Evolutionary conservation across 2,329 filamentous ascomycete species (phyloP), one percentile per base, ranked within the genome.

Genomic region (Didymella pinodella): DNA sequence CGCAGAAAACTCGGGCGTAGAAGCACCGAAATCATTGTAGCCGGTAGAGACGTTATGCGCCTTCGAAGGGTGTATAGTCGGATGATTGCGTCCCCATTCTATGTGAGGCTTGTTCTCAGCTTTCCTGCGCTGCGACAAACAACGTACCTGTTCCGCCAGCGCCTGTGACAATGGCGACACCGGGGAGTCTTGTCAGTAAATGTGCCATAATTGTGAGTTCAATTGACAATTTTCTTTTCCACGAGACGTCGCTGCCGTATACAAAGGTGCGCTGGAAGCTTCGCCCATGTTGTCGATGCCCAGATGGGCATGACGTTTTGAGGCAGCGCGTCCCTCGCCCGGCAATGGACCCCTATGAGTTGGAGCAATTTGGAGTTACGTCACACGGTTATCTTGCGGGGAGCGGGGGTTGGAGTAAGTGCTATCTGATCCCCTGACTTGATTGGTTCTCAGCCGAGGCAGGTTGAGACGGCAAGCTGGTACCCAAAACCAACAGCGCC

Each of bases 101-200:
- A 4, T n/a, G 4, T 7, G 16, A 14, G 32, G 31, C 10, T 4
- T 32, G 2, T 32, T 32, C 12, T 11, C 31, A 14, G 12, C 31
- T 32, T 32, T 32, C 12, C 31, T 32, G 31, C 31, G 11, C 4
- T 12, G 7, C 32, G 32, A 34, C 12, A 34, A n/a, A 6, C 7
- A 26, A 61, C 62, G 12, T 60, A 72, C 74, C 75, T 32, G 71
- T 74, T 48, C 73, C 73, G 48, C 72, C 74, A 36, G 75, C 73
- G 20, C 75, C 74, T 6, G 75, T 77, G 12, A 77, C 57, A 2
- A 76, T 56, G 36, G 73, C 73, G 32, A 74, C 70, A 44, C 73
- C 74, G 20, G 66, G 67, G 22, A 76, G 47, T 22, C 49, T 57
- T 32, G 54, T 59, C 22, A 59, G 48, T 7, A 54, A 54, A 5